phyloP scores from a whole-genome alignment of 208 protist genomes.

The Wallacemonas collosoma region DNA sequence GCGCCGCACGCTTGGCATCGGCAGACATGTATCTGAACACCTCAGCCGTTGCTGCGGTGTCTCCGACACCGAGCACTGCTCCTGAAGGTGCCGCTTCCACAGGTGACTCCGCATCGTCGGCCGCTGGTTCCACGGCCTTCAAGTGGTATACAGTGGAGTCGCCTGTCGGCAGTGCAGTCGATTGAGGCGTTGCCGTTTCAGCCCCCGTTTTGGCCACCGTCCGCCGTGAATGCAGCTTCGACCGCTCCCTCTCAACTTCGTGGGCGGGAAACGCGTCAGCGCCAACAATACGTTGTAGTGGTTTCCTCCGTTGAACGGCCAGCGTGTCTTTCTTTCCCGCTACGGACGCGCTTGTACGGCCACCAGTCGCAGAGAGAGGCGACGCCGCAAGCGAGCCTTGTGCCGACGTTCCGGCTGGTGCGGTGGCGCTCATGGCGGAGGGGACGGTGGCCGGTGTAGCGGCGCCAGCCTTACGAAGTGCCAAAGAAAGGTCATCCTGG shows the following conservation, averaged over 20 bases:
- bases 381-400: neutral
- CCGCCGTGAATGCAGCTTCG: neutral
- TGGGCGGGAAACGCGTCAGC: conserved; percentile 11
- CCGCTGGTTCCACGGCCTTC: neutral
- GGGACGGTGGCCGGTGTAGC: neutral
- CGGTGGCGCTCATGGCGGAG: neutral
- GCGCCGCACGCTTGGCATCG: conserved; percentile 12
- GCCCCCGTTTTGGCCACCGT: neutral
- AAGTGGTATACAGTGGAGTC: neutral
- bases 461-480: neutral
- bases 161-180: neutral
- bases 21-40: neutral
- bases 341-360: neutral
- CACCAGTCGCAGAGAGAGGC: neutral
- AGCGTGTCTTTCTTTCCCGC: neutral
- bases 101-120: neutral
- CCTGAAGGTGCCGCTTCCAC: too few species aligned
- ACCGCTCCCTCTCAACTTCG: conserved; percentile 1
- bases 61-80: too few species aligned
- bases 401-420: neutral
- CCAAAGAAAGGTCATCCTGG: conserved; percentile 4
- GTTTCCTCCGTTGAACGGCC: neutral
- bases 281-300: conserved; percentile 9
- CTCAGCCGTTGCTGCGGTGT: neutral
- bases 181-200: neutral